phyloP scores from a whole-genome alignment of 345 rosid species.

The Heritiera littoralis region DNA sequence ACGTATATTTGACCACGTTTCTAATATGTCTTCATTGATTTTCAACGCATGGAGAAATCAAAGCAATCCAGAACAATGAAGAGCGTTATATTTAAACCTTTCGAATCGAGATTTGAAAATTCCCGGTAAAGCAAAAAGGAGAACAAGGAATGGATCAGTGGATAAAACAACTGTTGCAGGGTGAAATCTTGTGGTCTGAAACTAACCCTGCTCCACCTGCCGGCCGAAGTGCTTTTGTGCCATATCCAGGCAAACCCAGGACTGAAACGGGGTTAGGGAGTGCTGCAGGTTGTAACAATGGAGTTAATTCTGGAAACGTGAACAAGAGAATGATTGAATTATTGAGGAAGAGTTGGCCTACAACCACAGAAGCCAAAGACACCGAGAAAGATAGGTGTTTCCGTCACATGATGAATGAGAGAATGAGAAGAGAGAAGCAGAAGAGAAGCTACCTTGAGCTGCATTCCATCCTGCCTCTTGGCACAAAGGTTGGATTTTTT shows the following conservation, averaged over 20 bases:
- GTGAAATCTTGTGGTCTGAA: not conserved
- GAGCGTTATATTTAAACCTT: not conserved
- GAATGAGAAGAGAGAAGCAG: conserved; percentile 69
- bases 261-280: conserved; percentile 5
- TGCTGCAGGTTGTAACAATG: not conserved
- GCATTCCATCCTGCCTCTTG: conserved; percentile 51
- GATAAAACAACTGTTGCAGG: not conserved
- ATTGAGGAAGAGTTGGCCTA: conserved; percentile 36
- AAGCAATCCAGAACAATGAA: not conserved
- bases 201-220: conserved; percentile 13
- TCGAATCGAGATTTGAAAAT: not conserved
- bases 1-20: conserved; percentile 15
- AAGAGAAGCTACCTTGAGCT: conserved; percentile 50
- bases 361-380: conserved; percentile 18
- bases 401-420: conserved; percentile 63
- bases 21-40: not conserved
- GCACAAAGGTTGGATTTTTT: conserved; percentile 54
- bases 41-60: not conserved
- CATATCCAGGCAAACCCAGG: conserved; percentile 29
- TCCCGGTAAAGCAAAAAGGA: not conserved
- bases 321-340: conserved; percentile 59
- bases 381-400: conserved; percentile 36
- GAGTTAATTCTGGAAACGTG: conserved; percentile 30
- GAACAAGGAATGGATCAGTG: not conserved
- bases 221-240: conserved; percentile 46